Conservation (phyloP, 1,139 yeast genomes). For the Pneumocystis wakefieldiae region DNA sequence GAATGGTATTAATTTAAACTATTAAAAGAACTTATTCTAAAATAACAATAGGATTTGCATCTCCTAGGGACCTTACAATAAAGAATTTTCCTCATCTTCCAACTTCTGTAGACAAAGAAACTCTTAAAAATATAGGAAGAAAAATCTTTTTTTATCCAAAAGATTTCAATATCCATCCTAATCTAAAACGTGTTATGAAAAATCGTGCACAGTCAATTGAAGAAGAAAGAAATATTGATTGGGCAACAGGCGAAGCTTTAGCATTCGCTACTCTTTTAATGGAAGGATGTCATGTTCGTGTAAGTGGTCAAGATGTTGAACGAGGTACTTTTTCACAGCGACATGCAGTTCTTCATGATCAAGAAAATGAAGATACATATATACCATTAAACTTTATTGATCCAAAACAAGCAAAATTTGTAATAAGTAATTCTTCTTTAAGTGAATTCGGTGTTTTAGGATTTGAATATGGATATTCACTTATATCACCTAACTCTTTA, state of each 20-base stretch:
- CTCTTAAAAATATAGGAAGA: conserved; percentile 63
- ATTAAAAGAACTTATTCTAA: conserved; percentile 1
- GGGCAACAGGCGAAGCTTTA: conserved; percentile 99
- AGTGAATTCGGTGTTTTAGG: conserved; percentile 99
- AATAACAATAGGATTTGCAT: conserved; percentile 41
- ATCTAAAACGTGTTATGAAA: conserved; percentile 84
- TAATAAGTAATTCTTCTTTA: conserved; percentile 86
- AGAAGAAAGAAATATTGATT: conserved; percentile 87
- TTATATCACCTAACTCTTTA: conserved; percentile 90
- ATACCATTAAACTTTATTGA: conserved; percentile 71
- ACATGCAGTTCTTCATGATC: conserved; percentile 97
- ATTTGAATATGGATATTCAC: conserved; percentile 95
- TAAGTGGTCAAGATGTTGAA: conserved; percentile 98
- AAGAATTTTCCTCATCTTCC: conserved; percentile 93
- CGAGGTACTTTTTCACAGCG: conserved; percentile 99
- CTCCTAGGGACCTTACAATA: conserved; percentile 92
- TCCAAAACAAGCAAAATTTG: conserved; percentile 74
- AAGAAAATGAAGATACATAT: conserved; percentile 63
- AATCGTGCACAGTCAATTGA: conserved; percentile 78
- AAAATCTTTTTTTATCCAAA: conserved; percentile 70
- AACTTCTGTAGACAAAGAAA: conserved; percentile 67
- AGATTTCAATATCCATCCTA: conserved; percentile 82
- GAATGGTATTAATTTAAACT: conserved; percentile 42
- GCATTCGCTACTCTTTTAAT: conserved; percentile 85
- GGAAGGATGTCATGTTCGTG: conserved; percentile 94